Evolutionary conservation across 148 eudicot genomes (phyloP).

Genomic region (Silene conica): DNA sequence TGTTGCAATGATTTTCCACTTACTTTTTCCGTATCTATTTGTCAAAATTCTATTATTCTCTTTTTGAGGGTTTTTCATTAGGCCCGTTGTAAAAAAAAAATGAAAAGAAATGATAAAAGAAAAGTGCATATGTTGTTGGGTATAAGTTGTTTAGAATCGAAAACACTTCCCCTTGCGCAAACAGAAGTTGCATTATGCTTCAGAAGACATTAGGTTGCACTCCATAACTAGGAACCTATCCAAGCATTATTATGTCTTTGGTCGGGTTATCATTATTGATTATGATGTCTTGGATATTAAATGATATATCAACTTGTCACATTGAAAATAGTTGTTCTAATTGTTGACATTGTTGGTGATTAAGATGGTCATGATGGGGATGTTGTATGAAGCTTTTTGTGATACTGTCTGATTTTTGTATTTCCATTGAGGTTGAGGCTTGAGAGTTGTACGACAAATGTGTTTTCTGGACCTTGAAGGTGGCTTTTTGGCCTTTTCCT

Average conservation of each 20-base stretch:
- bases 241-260: not conserved
- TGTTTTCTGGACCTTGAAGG: too few relatives aligned
- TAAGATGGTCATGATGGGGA: too few relatives aligned
- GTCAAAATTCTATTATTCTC: slow-evolving; percentile 20
- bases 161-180: not conserved
- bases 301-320: not conserved
- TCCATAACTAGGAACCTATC: not conserved
- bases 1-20: slow-evolving; percentile 20
- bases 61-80: slow-evolving; percentile 14
- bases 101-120: not conserved
- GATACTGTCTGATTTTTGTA: too few relatives aligned
- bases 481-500: too few relatives aligned
- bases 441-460: too few relatives aligned
- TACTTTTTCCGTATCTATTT: slow-evolving; percentile 19
- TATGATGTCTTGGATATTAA: not conserved
- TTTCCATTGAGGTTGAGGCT: too few relatives aligned
- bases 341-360: too few relatives aligned
- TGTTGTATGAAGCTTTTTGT: too few relatives aligned
- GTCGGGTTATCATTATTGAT: slow-evolving; percentile 12
- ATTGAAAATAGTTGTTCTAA: not conserved
- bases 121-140: slow-evolving; percentile 14
- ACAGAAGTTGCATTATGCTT: not conserved
- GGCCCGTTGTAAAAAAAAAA: slow-evolving; percentile 25
- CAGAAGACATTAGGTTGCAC: not conserved
- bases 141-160: slow-evolving; percentile 16